phyloP scores from a whole-genome alignment of 768 basidiomycete genomes.

The Auriscalpium microsporum region DNA sequence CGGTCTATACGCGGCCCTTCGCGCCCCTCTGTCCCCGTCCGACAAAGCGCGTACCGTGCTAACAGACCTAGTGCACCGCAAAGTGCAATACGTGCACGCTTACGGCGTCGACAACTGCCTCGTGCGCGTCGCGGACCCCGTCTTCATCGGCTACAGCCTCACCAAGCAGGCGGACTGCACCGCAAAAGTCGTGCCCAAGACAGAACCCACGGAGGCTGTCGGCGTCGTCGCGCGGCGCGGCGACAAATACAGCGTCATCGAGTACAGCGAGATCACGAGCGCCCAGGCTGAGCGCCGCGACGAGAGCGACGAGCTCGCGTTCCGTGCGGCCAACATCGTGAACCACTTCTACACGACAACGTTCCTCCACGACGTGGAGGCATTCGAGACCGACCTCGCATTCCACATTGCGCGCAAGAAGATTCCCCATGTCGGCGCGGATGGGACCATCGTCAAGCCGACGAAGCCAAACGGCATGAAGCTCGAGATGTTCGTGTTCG shows the following conservation, averaged over 20 bases:
- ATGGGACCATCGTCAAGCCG: constrained; percentile 70
- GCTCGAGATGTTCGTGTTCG: constrained; percentile 96
- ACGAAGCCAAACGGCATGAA: constrained; percentile 97
- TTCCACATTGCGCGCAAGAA: constrained; percentile 99
- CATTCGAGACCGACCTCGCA: constrained; percentile 81
- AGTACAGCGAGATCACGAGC: constrained; percentile 91
- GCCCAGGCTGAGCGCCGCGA: constrained; percentile 79
- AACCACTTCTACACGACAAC: constrained; percentile 95
- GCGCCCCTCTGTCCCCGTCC: constrained; percentile 56
- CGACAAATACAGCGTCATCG: constrained; percentile 85
- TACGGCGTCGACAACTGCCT: constrained; percentile 99
- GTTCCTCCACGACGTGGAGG: constrained; percentile 70
- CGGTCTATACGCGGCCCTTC: constrained; percentile 91
- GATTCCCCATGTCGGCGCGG: constrained; percentile 74
- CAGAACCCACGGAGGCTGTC: constrained; percentile 80
- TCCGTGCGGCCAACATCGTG: constrained; percentile 94
- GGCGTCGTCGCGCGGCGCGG: constrained; percentile 86
- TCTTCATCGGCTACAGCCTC: constrained; percentile 95
- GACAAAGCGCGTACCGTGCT: constrained; percentile 67
- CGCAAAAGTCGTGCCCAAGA: constrained; percentile 93
- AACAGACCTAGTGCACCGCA: constrained; percentile 67
- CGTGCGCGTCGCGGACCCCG: constrained; percentile 92
- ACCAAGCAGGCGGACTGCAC: constrained; percentile 82
- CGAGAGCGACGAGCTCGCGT: constrained; percentile 67
- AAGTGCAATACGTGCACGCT: constrained; percentile 82